These are phyloP conservation scores for Coccomyxa sp. DNA, from an alignment of 139 green algal species.

Conservation along the genomic window DNA sequence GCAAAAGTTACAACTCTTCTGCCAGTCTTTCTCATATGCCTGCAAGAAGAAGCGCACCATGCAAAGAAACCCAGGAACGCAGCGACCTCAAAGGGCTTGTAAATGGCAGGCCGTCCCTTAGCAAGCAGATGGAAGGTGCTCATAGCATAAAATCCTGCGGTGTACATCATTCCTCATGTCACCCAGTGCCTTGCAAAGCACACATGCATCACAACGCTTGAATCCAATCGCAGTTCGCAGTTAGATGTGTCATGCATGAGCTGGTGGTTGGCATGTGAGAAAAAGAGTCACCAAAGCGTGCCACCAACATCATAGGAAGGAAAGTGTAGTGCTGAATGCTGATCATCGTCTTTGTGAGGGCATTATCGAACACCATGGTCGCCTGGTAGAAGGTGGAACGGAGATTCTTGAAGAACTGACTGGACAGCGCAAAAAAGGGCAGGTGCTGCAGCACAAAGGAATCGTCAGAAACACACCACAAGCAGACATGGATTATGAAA, in stretches of 20 bases:
- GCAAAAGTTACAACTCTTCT: too few relatives aligned
- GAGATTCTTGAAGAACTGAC: conserved; percentile 16
- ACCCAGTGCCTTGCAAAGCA: not conserved
- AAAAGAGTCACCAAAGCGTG: conserved; percentile 23
- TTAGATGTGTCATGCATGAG: not conserved
- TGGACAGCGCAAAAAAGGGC: conserved; percentile 29
- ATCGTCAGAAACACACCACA: not conserved
- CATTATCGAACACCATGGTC: conserved; percentile 17
- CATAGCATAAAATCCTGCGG: not conserved
- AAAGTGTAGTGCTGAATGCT: conserved; percentile 38
- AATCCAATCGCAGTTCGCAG: too few relatives aligned
- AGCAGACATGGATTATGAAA: too few relatives aligned
- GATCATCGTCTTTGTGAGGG: conserved; percentile 18
- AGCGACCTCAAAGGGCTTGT: conserved; percentile 1
- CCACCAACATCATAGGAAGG: conserved; percentile 35
- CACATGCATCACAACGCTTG: not conserved
- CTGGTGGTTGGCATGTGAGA: not conserved
- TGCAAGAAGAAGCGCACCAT: not conserved
- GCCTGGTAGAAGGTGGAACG: conserved; percentile 18
- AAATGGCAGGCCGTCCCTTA: not conserved
- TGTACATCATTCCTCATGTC: not conserved
- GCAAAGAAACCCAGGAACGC: not conserved
- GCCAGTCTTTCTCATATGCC: too few relatives aligned
- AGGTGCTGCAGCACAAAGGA: conserved; percentile 23
- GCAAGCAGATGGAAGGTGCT: not conserved